A percentile compares a stretch with the other conserved stretches of the same genome.
These are phyloP conservation scores for Xanthoceras sorbifolium DNA, from an alignment of 345 rosid genomes.

Conservation along the genomic window DNA sequence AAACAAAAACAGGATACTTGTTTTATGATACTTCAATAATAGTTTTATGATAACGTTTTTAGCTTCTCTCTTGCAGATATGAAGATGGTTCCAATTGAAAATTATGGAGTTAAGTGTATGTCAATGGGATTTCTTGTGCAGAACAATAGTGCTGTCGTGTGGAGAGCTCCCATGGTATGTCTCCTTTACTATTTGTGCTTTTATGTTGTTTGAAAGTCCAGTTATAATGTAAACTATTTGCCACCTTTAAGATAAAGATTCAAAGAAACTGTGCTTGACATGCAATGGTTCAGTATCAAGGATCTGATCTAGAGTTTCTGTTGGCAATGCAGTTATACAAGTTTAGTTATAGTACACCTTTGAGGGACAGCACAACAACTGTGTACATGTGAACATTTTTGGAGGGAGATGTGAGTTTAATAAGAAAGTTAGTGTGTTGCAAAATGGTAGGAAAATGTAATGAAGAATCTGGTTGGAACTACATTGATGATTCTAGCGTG, in stretches of 20 bases:
- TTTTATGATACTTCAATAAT: slow-evolving; percentile 3
- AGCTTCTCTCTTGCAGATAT: slow-evolving; percentile 42
- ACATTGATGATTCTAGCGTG: background rate
- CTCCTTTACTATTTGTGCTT: background rate
- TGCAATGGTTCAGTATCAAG: slow-evolving; percentile 1
- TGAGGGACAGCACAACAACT: background rate
- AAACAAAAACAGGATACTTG: no score
- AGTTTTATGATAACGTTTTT: slow-evolving; percentile 6
- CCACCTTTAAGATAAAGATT: background rate
- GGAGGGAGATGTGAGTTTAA: background rate
- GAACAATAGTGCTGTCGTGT: slow-evolving; percentile 84
- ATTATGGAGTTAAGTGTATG: slow-evolving; percentile 87
- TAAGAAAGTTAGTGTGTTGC: background rate
- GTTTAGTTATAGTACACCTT: background rate
- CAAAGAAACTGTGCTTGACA: slow-evolving; percentile 7
- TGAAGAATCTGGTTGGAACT: background rate
- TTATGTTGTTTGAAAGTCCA: background rate
- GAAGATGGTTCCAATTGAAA: slow-evolving; percentile 91
- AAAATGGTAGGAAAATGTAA: background rate
- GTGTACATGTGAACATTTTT: background rate
- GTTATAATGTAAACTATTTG: background rate
- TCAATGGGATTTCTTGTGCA: slow-evolving; percentile 94
- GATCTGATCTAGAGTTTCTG: background rate
- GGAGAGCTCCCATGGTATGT: slow-evolving; percentile 97
- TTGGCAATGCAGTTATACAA: background rate